Percentiles rank a stretch among this genome's conserved stretches.
Conservation (phyloP, 1,284 basidiomycete species). For the Porogramme epimiltina region DNA sequence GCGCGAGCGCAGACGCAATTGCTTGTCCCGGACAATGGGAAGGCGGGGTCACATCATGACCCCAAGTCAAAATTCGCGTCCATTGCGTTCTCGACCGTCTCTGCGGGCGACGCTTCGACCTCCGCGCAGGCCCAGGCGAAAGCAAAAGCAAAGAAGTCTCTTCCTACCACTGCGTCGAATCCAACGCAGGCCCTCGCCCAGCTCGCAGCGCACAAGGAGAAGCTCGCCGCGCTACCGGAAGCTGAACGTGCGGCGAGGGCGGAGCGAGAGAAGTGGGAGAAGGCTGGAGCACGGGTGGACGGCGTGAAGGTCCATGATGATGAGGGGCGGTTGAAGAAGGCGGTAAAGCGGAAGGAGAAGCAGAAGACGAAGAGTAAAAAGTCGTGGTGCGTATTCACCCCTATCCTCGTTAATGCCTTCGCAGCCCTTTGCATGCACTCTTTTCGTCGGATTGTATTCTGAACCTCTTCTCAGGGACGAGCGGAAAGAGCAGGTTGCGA, state of each 20-base stretch:
- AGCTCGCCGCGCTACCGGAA: slow-evolving; percentile 71
- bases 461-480: slow-evolving; percentile 61
- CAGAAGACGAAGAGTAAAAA: slow-evolving; percentile 82
- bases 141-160: slow-evolving; percentile 49
- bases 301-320: slow-evolving; percentile 90
- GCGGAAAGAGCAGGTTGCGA: slow-evolving; percentile 74
- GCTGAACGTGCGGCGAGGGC: slow-evolving; percentile 79
- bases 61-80: slow-evolving; percentile 52
- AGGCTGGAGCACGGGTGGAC: slow-evolving; percentile 81
- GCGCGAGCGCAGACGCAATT: slow-evolving; percentile 59
- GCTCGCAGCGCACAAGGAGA: slow-evolving; percentile 72
- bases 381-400: slow-evolving; percentile 64
- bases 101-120: slow-evolving; percentile 35
- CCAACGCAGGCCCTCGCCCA: slow-evolving; percentile 84
- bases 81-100: slow-evolving; percentile 73
- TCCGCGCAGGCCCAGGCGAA: slow-evolving; percentile 23
- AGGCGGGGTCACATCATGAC: slow-evolving; percentile 28
- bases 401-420: slow-evolving; percentile 7
- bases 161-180: slow-evolving; percentile 73
- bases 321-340: slow-evolving; percentile 82
- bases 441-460: not conserved
- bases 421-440: not conserved
- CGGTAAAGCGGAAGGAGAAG: slow-evolving; percentile 88
- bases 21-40: slow-evolving; percentile 60
- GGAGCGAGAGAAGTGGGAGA: slow-evolving; percentile 84